These are phyloP conservation scores for Sugiyamaella chiloensis DNA, from an alignment of 805 yeast genomes.

Conservation along the genomic window DNA sequence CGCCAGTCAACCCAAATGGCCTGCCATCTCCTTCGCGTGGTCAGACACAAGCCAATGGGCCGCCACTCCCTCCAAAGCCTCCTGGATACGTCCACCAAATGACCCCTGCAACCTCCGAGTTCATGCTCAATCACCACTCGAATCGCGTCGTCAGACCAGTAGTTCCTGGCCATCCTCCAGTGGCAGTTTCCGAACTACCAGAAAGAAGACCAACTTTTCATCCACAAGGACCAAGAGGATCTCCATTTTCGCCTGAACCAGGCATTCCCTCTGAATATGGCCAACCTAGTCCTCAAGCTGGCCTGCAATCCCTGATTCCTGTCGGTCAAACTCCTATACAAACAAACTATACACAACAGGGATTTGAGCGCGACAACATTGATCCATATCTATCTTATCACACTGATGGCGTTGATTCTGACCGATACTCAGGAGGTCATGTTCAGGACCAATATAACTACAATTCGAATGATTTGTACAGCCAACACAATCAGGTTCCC, in stretches of 20 bases:
- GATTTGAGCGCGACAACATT: too few relatives aligned
- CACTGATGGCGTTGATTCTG: too few relatives aligned
- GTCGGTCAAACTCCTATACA: too few relatives aligned
- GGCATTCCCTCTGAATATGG: too few relatives aligned
- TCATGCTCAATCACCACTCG: slow-evolving; percentile 5
- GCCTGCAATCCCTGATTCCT: too few relatives aligned
- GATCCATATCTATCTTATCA: too few relatives aligned
- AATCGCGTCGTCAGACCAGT: neutral
- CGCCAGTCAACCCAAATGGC: slow-evolving; percentile 3
- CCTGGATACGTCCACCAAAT: slow-evolving; percentile 12
- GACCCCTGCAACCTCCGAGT: slow-evolving; percentile 20
- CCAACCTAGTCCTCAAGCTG: too few relatives aligned
- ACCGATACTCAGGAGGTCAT: too few relatives aligned
- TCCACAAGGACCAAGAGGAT: slow-evolving; percentile 21
- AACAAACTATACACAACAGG: too few relatives aligned
- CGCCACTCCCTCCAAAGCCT: slow-evolving; percentile 26
- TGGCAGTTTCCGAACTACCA: slow-evolving; percentile 10
- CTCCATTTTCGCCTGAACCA: neutral
- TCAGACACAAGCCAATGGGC: slow-evolving; percentile 7
- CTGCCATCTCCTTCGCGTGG: neutral
- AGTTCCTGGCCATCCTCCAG: neutral
- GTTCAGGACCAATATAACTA: too few relatives aligned
- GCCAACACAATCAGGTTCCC: too few relatives aligned
- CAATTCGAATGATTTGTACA: too few relatives aligned
- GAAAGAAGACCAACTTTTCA: slow-evolving; percentile 19